Evolutionary conservation across 2,329 filamentous ascomycete genomes (phyloP).

Genomic region (Monosporascus cannonballus): DNA sequence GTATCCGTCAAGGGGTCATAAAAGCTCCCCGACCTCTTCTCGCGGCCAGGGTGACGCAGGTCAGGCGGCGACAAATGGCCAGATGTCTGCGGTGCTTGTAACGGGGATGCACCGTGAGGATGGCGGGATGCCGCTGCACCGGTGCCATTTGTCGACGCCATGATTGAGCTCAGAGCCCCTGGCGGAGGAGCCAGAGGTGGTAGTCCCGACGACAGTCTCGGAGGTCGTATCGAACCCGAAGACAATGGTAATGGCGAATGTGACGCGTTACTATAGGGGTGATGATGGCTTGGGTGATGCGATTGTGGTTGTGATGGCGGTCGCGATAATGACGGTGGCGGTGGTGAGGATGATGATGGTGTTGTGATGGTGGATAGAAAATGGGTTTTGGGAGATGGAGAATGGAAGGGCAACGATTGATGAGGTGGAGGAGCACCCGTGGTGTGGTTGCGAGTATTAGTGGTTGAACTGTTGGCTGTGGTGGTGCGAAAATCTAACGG

Average conservation of each 20-base stretch:
- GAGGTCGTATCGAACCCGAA: conserved; percentile 10
- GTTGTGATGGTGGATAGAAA: conserved; percentile 20
- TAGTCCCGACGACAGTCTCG: conserved; percentile 13
- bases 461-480: background rate
- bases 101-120: conserved; percentile 26
- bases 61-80: conserved; percentile 23
- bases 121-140: conserved; percentile 2
- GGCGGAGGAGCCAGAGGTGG: conserved; percentile 27
- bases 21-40: conserved; percentile 36
- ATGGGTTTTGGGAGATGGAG: conserved; percentile 16
- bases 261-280: conserved; percentile 23
- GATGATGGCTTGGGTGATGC: conserved; percentile 10
- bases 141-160: conserved; percentile 26
- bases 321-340: conserved; percentile 18
- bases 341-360: conserved; percentile 10
- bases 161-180: conserved; percentile 25
- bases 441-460: conserved; percentile 1
- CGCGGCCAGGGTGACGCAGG: conserved; percentile 28
- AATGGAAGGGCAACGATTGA: conserved; percentile 13
- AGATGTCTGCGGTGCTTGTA: conserved; percentile 25
- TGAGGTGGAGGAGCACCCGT: conserved; percentile 4
- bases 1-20: conserved; percentile 40
- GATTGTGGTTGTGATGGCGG: conserved; percentile 4
- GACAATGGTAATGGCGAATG: conserved; percentile 14
- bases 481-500: background rate